These are phyloP conservation scores for Onygenales sp. DNA, from an alignment of 2,329 filamentous ascomycete species.

Conservation along the genomic window DNA sequence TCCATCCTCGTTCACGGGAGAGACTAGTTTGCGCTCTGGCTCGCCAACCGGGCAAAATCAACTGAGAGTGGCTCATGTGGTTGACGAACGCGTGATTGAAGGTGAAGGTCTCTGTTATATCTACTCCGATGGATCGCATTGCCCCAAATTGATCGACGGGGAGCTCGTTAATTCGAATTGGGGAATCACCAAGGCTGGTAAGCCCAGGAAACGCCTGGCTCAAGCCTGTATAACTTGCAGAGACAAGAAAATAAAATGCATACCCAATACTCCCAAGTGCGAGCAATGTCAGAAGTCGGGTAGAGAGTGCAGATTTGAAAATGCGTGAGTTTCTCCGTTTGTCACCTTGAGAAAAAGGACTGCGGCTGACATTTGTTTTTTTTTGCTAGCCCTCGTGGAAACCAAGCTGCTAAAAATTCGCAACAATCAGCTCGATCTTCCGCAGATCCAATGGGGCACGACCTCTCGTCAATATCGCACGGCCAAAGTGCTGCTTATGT, in stretches of 20 bases:
- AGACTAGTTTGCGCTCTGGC: background rate
- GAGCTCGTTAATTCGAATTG: conserved; percentile 82
- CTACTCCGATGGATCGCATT: conserved; percentile 76
- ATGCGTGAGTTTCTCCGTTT: conserved; percentile 57
- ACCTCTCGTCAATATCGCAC: background rate
- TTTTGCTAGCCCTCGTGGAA: conserved; percentile 20
- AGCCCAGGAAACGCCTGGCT: conserved; percentile 80
- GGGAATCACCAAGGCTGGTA: conserved; percentile 90
- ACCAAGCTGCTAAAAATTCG: conserved; percentile 15
- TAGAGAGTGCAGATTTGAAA: conserved; percentile 72
- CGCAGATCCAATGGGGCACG: background rate
- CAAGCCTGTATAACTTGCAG: conserved; percentile 89
- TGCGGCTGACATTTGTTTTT: conserved; percentile 10
- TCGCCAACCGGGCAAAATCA: background rate
- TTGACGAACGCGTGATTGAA: conserved; percentile 43
- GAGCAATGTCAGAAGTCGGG: conserved; percentile 90
- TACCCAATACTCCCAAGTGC: conserved; percentile 78
- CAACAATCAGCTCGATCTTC: background rate
- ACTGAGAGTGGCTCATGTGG: conserved; percentile 13
- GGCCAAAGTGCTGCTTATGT: background rate
- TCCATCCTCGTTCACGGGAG: conserved; percentile 16
- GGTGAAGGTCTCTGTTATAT: conserved; percentile 77
- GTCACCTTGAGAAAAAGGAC: background rate
- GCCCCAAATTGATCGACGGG: conserved; percentile 74
- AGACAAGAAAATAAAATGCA: conserved; percentile 97